Conservation (phyloP, 805 yeast species). For the Candida silvicultrix region DNA sequence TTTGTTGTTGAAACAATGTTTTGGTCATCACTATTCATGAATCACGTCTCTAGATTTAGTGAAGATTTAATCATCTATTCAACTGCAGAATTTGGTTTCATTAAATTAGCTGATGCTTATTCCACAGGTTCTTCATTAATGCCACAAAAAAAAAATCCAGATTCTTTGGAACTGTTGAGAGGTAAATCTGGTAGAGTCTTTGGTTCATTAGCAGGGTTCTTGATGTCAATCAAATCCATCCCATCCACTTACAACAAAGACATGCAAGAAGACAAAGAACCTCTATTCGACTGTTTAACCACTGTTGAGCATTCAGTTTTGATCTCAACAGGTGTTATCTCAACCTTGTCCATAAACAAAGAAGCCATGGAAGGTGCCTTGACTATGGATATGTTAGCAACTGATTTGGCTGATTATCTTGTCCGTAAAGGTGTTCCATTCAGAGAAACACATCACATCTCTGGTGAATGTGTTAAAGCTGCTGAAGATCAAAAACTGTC, state of each 20-base stretch:
- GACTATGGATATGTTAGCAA: constrained; percentile 98
- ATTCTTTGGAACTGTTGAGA: constrained; percentile 87
- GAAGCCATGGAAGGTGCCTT: constrained; percentile 80
- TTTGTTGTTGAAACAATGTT: constrained; percentile 93
- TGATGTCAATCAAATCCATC: constrained; percentile 94
- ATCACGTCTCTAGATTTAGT: constrained; percentile 88
- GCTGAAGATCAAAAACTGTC: constrained; percentile 75
- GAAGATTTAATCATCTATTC: constrained; percentile 96
- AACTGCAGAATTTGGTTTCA: constrained; percentile 94
- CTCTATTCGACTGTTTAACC: constrained; percentile 84
- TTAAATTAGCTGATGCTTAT: constrained; percentile 92
- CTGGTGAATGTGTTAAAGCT: constrained; percentile 91
- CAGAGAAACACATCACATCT: constrained; percentile 98
- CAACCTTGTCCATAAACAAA: constrained; percentile 70
- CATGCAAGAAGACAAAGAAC: constrained; percentile 98
- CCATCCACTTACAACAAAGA: constrained; percentile 98
- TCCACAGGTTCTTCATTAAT: constrained; percentile 97
- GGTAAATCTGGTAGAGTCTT: constrained; percentile 98
- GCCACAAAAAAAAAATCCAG: constrained; percentile 99
- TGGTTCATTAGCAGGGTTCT: constrained; percentile 90
- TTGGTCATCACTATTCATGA: constrained; percentile 94
- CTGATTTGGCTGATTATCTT: constrained; percentile 95
- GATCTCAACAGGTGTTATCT: constrained; percentile 94
- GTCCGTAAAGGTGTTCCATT: constrained; percentile 98
- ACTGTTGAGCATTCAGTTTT: constrained; percentile 92